phyloP scores from a whole-genome alignment of 495 filamentous ascomycete species.

The Neurospora hispaniola region DNA sequence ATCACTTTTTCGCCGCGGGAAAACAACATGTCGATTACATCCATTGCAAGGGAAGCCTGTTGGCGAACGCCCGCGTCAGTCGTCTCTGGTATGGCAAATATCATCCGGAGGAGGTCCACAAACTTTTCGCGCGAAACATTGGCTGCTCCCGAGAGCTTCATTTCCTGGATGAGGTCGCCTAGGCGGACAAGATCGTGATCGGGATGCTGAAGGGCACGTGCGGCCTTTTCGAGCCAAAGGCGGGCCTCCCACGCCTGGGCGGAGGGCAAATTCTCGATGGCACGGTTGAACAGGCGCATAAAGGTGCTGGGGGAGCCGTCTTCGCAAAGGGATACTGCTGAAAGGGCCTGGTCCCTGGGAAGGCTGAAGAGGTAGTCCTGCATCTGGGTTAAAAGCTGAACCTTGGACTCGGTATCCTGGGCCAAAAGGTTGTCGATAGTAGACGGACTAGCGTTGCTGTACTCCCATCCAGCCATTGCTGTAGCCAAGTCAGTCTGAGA shows the following conservation, averaged over 20 bases:
- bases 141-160: conserved; percentile 19
- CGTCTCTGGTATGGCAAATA: conserved; percentile 15
- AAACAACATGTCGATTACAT: conserved; percentile 29
- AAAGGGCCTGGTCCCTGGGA: neutral
- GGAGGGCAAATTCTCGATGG: conserved; percentile 16
- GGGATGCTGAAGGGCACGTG: neutral
- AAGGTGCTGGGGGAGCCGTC: conserved; percentile 8
- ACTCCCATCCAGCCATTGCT: conserved; percentile 3
- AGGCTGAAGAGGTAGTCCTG: conserved; percentile 9
- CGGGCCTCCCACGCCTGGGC: conserved; percentile 21
- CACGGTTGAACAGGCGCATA: conserved; percentile 15
- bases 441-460: conserved; percentile 21
- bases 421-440: conserved; percentile 4
- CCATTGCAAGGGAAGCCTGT: conserved; percentile 21
- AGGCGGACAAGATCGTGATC: conserved; percentile 1
- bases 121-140: conserved; percentile 21
- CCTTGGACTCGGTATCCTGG: conserved; percentile 16
- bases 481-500: neutral
- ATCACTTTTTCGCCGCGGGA: conserved; percentile 23
- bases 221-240: conserved; percentile 17
- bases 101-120: conserved; percentile 23
- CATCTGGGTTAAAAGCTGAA: conserved; percentile 15
- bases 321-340: neutral
- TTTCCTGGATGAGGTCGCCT: conserved; percentile 13
- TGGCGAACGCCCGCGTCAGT: conserved; percentile 1